Percentiles rank a stretch among this genome's conserved stretches.
Conservation (phyloP, 2,329 filamentous ascomycete genomes). For the Coniochaeta sp. region DNA sequence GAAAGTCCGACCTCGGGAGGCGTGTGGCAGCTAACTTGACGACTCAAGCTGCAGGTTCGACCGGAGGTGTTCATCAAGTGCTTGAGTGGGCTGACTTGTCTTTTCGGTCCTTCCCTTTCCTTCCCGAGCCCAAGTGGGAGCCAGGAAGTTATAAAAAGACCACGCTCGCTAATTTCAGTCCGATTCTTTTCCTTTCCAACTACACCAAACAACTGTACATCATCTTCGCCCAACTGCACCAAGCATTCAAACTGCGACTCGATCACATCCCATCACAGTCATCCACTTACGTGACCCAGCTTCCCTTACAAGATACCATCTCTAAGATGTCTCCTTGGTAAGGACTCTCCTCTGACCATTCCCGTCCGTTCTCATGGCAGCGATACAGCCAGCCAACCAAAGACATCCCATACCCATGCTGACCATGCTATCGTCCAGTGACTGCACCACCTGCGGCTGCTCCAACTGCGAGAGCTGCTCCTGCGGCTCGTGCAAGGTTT, state of each 20-base stretch:
- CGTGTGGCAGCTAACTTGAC: neutral
- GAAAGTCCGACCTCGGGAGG: neutral
- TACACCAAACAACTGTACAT: neutral
- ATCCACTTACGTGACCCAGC: neutral
- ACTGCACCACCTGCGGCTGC: slow-evolving; percentile 1
- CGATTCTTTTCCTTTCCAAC: neutral
- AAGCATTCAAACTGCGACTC: neutral
- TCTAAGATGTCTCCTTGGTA: neutral
- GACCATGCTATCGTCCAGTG: neutral
- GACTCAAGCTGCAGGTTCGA: neutral
- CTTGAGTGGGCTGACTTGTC: too few relatives aligned
- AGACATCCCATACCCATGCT: neutral
- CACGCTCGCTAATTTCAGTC: neutral
- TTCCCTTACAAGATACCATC: neutral
- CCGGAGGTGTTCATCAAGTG: neutral
- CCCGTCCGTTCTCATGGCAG: neutral
- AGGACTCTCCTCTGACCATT: neutral
- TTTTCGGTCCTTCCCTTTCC: too few relatives aligned
- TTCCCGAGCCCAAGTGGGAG: neutral
- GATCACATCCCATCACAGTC: neutral
- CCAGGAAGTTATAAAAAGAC: neutral
- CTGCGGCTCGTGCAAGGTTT: neutral
- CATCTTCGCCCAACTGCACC: neutral
- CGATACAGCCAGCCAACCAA: neutral
- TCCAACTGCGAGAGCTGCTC: neutral